Evolutionary conservation across 192 early-diverging fungal species (phyloP).

Genomic region (Diversispora epigaea): DNA sequence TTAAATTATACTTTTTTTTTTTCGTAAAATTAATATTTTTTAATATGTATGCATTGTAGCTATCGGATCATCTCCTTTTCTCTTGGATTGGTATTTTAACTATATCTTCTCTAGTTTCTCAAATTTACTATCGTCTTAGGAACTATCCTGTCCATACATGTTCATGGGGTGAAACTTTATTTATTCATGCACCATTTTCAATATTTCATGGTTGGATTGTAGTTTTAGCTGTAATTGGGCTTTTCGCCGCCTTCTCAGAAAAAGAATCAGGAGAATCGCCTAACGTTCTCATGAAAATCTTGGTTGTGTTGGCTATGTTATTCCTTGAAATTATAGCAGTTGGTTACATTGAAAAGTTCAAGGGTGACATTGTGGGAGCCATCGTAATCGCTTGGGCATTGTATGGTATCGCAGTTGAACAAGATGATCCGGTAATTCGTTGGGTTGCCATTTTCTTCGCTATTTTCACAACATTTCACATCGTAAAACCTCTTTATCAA

Average conservation of each 20-base stretch:
- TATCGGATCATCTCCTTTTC: too few relatives aligned
- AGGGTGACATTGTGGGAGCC: conserved; percentile 66
- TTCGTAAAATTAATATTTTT: too few relatives aligned
- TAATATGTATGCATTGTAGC: too few relatives aligned
- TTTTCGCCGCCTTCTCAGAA: conserved; percentile 58
- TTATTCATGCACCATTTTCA: conserved; percentile 67
- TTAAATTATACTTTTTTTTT: not conserved
- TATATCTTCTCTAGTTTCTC: too few relatives aligned
- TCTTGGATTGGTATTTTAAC: too few relatives aligned
- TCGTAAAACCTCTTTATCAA: conserved; percentile 39
- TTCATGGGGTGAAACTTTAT: conserved; percentile 41
- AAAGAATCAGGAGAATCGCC: conserved; percentile 40
- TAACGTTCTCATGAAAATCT: conserved; percentile 43
- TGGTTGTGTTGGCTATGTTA: conserved; percentile 50
- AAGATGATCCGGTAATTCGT: conserved; percentile 45
- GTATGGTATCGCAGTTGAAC: conserved; percentile 49
- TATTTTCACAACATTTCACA: conserved; percentile 47
- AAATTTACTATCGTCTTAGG: too few relatives aligned
- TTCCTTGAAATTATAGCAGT: conserved; percentile 61
- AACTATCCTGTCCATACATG: conserved; percentile 38
- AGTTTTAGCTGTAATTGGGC: conserved; percentile 56
- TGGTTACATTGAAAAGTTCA: conserved; percentile 60
- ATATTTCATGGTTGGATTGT: conserved; percentile 66
- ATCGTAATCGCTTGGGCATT: conserved; percentile 60
- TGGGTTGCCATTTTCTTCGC: conserved; percentile 50